Evolutionary conservation across 2,329 filamentous ascomycete genomes (phyloP).

Genomic region (Talaromyces sp.): DNA sequence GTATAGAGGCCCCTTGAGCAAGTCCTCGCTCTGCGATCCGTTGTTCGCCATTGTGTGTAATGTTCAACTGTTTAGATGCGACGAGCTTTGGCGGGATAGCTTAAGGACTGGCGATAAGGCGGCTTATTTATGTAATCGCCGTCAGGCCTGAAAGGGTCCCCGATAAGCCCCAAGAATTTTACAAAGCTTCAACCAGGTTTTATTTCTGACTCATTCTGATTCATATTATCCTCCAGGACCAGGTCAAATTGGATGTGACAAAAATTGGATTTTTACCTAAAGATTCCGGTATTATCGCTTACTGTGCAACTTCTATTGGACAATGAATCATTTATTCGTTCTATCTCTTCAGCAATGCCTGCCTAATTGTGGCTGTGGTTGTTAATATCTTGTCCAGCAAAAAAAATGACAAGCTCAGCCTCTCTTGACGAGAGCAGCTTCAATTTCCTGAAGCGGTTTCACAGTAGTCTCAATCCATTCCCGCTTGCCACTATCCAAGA

Average conservation of each 20-base stretch:
- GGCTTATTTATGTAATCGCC: not conserved
- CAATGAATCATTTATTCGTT: not conserved
- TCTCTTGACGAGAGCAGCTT: conserved; percentile 5
- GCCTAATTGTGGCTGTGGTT: not conserved
- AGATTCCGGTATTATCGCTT: not conserved
- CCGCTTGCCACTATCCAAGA: conserved; percentile 47
- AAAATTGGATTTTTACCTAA: not conserved
- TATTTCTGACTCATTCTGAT: conserved; percentile 9
- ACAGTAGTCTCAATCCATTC: conserved; percentile 38
- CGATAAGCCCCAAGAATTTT: not conserved
- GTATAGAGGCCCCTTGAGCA: conserved; percentile 20
- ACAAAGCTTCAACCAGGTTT: not conserved
- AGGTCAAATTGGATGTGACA: not conserved
- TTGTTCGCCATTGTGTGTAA: conserved; percentile 17
- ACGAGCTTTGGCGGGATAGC: not conserved
- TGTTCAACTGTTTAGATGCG: not conserved
- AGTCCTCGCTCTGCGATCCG: conserved; percentile 6
- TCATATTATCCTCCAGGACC: not conserved
- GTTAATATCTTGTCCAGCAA: not conserved
- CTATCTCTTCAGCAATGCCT: not conserved
- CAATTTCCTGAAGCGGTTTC: conserved; percentile 14
- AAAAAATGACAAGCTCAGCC: not conserved
- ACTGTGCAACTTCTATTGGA: not conserved
- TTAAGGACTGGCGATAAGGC: not conserved
- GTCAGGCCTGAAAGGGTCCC: not conserved